A percentile compares a stretch with the other conserved stretches of the same genome.
Conservation (phyloP, 108 stramenopile species). For the Tribonema minus region DNA sequence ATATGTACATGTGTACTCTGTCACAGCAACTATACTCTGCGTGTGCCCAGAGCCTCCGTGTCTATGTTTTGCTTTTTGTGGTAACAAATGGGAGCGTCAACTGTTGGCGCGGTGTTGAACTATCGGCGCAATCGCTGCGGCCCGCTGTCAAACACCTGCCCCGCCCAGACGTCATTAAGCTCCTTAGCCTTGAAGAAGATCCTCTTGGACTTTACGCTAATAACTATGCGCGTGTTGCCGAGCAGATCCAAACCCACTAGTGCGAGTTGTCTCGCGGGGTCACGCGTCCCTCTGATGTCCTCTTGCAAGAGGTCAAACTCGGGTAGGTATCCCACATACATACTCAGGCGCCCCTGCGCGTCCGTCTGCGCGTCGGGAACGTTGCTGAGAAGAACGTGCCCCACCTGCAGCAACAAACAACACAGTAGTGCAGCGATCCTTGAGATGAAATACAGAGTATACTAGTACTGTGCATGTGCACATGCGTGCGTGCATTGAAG, state of each 20-base stretch:
- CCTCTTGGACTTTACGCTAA: constrained; percentile 22
- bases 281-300: constrained; percentile 3
- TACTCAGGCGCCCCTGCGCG: constrained; percentile 5
- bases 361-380: constrained; percentile 25
- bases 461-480: no score
- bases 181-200: constrained; percentile 34
- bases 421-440: not conserved
- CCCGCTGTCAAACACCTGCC: constrained; percentile 25
- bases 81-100: no score
- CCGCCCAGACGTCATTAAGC: constrained; percentile 38
- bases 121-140: no score
- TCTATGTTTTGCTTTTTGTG: no score
- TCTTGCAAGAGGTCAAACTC: constrained; percentile 27
- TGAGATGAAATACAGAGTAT: no score
- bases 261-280: constrained; percentile 13
- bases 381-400: constrained; percentile 31
- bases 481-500: no score
- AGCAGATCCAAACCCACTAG: constrained; percentile 42
- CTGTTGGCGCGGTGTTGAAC: no score
- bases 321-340: constrained; percentile 36
- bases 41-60: no score
- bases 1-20: no score
- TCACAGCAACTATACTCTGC: no score
- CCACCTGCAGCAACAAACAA: constrained; percentile 10
- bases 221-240: constrained; percentile 18